Percentiles rank a stretch among this genome's conserved stretches.
Conservation (phyloP, 257 asterid genomes). For the Henckelia pumila region DNA sequence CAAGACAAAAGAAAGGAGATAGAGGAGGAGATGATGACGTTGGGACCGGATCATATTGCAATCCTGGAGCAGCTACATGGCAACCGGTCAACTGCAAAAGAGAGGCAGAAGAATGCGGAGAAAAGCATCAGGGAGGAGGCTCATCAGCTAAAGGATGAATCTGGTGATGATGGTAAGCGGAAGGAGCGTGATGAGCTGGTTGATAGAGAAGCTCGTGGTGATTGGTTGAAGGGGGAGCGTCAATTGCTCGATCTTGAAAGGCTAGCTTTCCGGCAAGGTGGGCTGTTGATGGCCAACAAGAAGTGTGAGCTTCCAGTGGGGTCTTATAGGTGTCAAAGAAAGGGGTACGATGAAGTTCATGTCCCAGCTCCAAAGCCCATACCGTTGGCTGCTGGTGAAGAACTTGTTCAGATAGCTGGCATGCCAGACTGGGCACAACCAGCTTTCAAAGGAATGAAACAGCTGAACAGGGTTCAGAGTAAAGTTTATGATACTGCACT, state of each 20-base stretch:
- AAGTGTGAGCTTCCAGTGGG: conserved; percentile 19
- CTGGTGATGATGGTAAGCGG: conserved; percentile 1
- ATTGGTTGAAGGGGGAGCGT: conserved; percentile 14
- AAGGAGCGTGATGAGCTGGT: background rate
- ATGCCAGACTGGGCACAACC: conserved; percentile 16
- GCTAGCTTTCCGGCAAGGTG: conserved; percentile 5
- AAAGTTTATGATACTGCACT: conserved; percentile 17
- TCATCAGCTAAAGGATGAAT: conserved; percentile 11
- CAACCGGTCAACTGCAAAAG: conserved; percentile 15
- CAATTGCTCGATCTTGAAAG: conserved; percentile 11
- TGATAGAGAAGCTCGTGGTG: conserved; percentile 10
- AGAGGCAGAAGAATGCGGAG: conserved; percentile 14
- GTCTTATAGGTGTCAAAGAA: background rate
- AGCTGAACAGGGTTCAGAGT: conserved; percentile 17
- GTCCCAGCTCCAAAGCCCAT: conserved; percentile 11
- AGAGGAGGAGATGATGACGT: conserved; percentile 5
- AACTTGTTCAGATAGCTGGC: background rate
- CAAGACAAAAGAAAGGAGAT: conserved; percentile 3
- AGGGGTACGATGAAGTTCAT: conserved; percentile 10
- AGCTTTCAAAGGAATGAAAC: conserved; percentile 1
- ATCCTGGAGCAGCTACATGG: conserved; percentile 13
- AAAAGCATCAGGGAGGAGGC: conserved; percentile 16
- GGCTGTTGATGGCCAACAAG: conserved; percentile 9
- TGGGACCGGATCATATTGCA: conserved; percentile 13
- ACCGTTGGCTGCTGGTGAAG: conserved; percentile 13